Evolutionary conservation across 345 rosid genomes (phyloP), one percentile per base, ranked within the genome.

Genomic region (Camelina hispida): DNA sequence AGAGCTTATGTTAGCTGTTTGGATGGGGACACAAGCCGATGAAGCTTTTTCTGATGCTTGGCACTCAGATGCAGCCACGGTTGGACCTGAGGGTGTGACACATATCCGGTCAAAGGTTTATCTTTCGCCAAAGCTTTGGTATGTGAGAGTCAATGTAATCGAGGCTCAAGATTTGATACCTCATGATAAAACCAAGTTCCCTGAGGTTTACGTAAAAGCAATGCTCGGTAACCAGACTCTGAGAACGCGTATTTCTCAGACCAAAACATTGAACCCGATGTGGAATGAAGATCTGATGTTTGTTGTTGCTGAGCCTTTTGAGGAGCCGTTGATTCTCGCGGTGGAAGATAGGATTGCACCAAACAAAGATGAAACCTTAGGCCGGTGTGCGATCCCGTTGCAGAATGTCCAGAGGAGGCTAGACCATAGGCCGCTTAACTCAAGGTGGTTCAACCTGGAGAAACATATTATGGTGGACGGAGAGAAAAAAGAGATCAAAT

Each of bases 11-110:
- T 79, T 95, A 68, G 99, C 99, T 37, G 91, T 92, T 64, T 95
- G 99, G 99, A 95, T 90, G 96, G 99, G 99, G 64, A 95, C 99
- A 60, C 99, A 92, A 80, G 98, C 98, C 0, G 98, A 94, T 51
- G 98, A 94, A 82, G 92, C 97, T 17, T 94, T 94, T 66, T 87
- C 96, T 1, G 97, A 95, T 67, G 93, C 98, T 11, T 95, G 99
- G 98, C 99, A 95, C 67, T 95, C 99, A 0, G 98, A 95, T 85
- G 99, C 99, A 16, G 93, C 89, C 57, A 77, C 92, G 0, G 89
- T 88, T 47, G 89, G 92, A 35, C 78, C 76, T 3, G 93, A 84
- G 22, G 87, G 85, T 9, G 85, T 92, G 61, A 66, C 83, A 1
- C 80, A 83, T 61, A 92, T 95, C 28, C 86, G 99, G 4, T 92